Evolutionary conservation across 768 basidiomycete genomes (phyloP), one percentile per base, ranked within the genome.

Genomic region (Hebeloma cylindrosporum): DNA sequence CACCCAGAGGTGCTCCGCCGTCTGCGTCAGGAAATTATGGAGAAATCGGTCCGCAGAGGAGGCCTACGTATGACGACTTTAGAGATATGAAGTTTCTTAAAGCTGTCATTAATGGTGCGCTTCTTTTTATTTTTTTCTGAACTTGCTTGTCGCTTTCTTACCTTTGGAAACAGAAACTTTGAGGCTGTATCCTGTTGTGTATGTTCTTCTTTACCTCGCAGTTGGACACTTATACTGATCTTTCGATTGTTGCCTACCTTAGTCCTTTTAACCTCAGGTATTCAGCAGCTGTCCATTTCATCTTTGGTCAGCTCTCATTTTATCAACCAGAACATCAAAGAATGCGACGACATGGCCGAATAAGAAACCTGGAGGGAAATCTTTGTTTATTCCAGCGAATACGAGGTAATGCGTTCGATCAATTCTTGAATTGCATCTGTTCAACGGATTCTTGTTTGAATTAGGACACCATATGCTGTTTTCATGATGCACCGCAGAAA

Each of bases 401-500:
- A 71, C 73, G 21, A 65, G 70, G 75, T 69, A 54, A n/a, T 32
- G 18, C 7, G 8, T 51, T n/a, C 25, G 14, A 11, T 5, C 21
- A 10, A 21, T 17, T 45, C 18, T 10, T 11, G 3, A 14, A 17
- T 22, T 38, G 13, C n/a, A 35, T 17, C 7, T 70, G 1, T 71
- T 77, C 72, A 73, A 65, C 46, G 59, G 56, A 31, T 40, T n/a
- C n/a, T n/a, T n/a, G n/a, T n/a, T n/a, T n/a, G n/a, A n/a, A n/a
- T 60, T 42, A 56, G 62, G 6, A 60, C 64, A 3, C 57, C 65
- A n/a, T 78, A 74, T 47, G 67, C 68, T 1, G 64, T 72, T 7
- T 59, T 64, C 17, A 61, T 69, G 11, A 75, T 78, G 72, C 79
- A 80, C 20, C 66, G 77, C 7, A 59, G 75, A 33, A 70, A 60